Evolutionary conservation across 768 basidiomycete genomes (phyloP).

Genomic region (Mycena belliarum): DNA sequence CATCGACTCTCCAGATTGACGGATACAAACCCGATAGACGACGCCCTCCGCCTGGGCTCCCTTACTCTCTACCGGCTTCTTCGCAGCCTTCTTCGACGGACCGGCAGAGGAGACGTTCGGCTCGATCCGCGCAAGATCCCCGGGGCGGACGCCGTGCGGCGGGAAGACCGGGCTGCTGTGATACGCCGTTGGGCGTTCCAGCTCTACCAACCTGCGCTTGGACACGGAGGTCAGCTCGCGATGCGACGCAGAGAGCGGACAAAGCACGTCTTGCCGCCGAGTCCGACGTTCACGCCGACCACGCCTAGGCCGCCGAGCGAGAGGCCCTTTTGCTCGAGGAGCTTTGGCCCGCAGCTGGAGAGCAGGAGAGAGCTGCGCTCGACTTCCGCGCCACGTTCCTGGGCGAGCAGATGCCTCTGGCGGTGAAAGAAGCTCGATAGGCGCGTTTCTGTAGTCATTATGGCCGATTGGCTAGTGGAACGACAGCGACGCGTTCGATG

Average conservation of each 20-base stretch:
- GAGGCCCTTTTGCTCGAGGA: slow-evolving; percentile 88
- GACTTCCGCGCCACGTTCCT: slow-evolving; percentile 84
- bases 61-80: slow-evolving; percentile 40
- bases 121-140: slow-evolving; percentile 87
- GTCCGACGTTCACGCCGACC: slow-evolving; percentile 72
- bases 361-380: slow-evolving; percentile 76
- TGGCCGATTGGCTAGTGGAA: no score
- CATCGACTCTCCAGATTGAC: not conserved
- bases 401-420: slow-evolving; percentile 63
- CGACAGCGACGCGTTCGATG: no score
- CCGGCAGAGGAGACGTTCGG: slow-evolving; percentile 52
- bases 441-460: slow-evolving; percentile 27
- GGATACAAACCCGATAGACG: slow-evolving; percentile 68
- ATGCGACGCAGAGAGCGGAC: slow-evolving; percentile 5
- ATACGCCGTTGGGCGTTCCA: slow-evolving; percentile 82
- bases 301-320: slow-evolving; percentile 75
- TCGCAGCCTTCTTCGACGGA: slow-evolving; percentile 44
- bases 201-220: slow-evolving; percentile 75
- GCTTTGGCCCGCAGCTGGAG: slow-evolving; percentile 77
- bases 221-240: slow-evolving; percentile 19
- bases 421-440: slow-evolving; percentile 63
- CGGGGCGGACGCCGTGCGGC: slow-evolving; percentile 87
- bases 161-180: slow-evolving; percentile 73
- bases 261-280: slow-evolving; percentile 87
- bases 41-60: slow-evolving; percentile 68